These are phyloP conservation scores for Tremella mesenterica DNA, from an alignment of 768 basidiomycete genomes.

Conservation along the genomic window DNA sequence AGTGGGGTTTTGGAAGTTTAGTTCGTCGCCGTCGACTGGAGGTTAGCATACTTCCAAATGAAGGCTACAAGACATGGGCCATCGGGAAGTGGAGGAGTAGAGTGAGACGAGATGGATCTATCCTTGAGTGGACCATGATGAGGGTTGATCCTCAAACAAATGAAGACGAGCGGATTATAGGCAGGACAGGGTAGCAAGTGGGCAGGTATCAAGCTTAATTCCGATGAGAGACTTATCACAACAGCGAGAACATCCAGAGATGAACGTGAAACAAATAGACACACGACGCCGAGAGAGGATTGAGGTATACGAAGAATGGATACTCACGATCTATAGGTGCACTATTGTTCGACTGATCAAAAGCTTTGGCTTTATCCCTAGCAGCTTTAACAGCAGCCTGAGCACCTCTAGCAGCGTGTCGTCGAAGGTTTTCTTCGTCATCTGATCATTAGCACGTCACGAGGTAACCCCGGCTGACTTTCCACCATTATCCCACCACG, in stretches of 20 bases:
- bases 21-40: conserved; percentile 56
- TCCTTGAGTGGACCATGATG: too few relatives aligned
- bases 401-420: conserved; percentile 78
- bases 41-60: not conserved
- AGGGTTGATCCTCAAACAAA: not conserved
- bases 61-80: not conserved
- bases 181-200: too few relatives aligned
- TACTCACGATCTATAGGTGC: conserved; percentile 1
- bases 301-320: too few relatives aligned
- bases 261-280: too few relatives aligned
- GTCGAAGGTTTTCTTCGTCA: conserved; percentile 74
- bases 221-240: too few relatives aligned
- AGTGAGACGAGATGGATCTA: too few relatives aligned
- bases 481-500: too few relatives aligned
- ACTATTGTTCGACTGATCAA: conserved; percentile 56
- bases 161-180: too few relatives aligned
- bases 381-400: conserved; percentile 78
- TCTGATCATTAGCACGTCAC: conserved; percentile 49
- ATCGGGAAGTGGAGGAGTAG: too few relatives aligned
- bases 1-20: conserved; percentile 98
- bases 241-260: too few relatives aligned
- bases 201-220: too few relatives aligned
- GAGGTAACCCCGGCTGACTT: not conserved
- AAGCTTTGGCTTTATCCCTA: conserved; percentile 67
- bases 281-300: too few relatives aligned